Evolutionary conservation across 2,329 filamentous ascomycete genomes (phyloP).

Genomic region (Monilinia aucupariae): DNA sequence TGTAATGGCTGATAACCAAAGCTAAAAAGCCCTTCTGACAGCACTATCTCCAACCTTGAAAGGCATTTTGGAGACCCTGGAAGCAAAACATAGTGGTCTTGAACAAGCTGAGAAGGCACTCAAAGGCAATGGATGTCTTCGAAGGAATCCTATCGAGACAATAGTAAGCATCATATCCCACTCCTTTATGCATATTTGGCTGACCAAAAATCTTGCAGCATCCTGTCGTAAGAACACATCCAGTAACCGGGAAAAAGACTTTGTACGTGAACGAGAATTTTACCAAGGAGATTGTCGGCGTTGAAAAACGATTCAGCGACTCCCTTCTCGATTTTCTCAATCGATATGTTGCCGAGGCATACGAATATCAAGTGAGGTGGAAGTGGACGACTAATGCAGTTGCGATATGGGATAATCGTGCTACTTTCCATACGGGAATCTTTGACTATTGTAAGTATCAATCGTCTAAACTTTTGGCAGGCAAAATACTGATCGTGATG

Average conservation of each 20-base stretch:
- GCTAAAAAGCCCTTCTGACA: constrained; percentile 39
- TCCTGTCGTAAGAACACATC: constrained; percentile 32
- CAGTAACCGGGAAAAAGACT: constrained; percentile 29
- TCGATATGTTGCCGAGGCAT: constrained; percentile 26
- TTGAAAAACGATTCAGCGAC: constrained; percentile 30
- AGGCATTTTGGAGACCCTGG: constrained; percentile 1
- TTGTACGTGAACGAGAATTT: constrained; percentile 28
- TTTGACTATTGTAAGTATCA: constrained; percentile 14
- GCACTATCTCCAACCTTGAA: constrained; percentile 11
- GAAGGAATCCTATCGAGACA: constrained; percentile 31
- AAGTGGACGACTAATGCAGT: constrained; percentile 29
- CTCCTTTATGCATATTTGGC: neutral
- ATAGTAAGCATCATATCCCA: constrained; percentile 1
- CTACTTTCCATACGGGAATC: constrained; percentile 16
- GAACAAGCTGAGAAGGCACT: constrained; percentile 8
- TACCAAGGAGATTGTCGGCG: constrained; percentile 27
- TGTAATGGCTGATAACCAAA: constrained; percentile 37
- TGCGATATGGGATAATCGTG: constrained; percentile 31
- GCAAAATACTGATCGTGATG: neutral
- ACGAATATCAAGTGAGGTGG: constrained; percentile 31
- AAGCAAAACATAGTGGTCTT: constrained; percentile 12
- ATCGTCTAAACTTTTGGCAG: neutral
- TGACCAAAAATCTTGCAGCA: constrained; percentile 22
- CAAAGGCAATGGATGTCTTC: constrained; percentile 19
- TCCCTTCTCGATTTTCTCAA: constrained; percentile 27